Conservation (phyloP, 306 rosid genomes). For the Sindora glabra region DNA sequence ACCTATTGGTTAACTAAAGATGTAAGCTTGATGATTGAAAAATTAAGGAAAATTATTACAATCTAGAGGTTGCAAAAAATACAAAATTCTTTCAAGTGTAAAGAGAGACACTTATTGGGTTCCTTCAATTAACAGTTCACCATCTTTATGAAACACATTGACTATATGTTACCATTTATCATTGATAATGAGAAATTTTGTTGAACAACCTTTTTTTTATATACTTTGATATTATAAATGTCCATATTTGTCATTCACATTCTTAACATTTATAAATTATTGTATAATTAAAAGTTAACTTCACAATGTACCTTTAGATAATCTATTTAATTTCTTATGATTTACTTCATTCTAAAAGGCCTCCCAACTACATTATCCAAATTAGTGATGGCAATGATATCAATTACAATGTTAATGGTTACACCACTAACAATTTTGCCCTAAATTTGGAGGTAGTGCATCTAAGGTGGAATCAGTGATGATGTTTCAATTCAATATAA, state of each 20-base stretch:
- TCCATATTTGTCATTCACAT: background rate
- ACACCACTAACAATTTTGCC: too few relatives aligned
- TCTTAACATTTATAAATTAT: too few relatives aligned
- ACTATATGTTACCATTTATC: conserved; percentile 41
- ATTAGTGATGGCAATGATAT: too few relatives aligned
- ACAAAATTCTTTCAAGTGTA: background rate
- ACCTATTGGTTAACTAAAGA: conserved; percentile 8
- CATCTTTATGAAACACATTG: conserved; percentile 25
- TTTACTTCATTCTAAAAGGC: conserved; percentile 34
- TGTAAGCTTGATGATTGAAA: background rate
- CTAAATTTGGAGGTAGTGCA: too few relatives aligned
- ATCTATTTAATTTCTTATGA: conserved; percentile 33
- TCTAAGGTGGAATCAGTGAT: too few relatives aligned
- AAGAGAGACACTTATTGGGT: conserved; percentile 22
- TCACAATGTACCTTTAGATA: conserved; percentile 20
- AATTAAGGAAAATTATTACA: background rate
- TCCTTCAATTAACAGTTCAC: conserved; percentile 20
- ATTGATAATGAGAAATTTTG: conserved; percentile 33
- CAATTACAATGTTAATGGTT: too few relatives aligned
- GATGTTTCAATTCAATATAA: too few relatives aligned
- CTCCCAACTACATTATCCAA: conserved; percentile 57
- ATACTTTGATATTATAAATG: conserved; percentile 11
- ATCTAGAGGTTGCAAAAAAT: background rate
- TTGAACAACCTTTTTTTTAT: conserved; percentile 27
- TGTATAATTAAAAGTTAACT: too few relatives aligned